These are phyloP conservation scores for Ascochyta clinopodiicola DNA, from an alignment of 2,329 filamentous ascomycete species.

Conservation along the genomic window DNA sequence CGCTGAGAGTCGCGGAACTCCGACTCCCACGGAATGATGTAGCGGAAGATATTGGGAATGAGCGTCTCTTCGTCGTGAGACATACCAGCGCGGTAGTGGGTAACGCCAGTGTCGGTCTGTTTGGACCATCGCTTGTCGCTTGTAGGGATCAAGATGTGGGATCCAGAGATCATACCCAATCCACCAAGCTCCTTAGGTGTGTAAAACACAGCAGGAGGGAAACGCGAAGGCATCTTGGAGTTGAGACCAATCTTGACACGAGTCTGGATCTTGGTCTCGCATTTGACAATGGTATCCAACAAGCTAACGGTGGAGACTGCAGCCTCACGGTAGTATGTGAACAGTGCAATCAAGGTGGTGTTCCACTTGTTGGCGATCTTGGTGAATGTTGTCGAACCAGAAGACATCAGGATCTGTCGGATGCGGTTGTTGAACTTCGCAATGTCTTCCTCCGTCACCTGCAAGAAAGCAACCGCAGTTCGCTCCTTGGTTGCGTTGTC, in stretches of 20 bases:
- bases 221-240: conserved; percentile 99
- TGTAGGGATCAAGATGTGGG: conserved; percentile 94
- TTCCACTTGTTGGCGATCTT: conserved; percentile 99
- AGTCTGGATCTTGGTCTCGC: conserved; percentile 99
- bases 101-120: conserved; percentile 96
- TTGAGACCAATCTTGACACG: conserved; percentile 98
- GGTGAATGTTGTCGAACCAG: conserved; percentile 98
- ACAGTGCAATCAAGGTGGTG: conserved; percentile 92
- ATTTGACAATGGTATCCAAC: conserved; percentile 97
- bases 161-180: conserved; percentile 98
- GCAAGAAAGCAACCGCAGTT: conserved; percentile 95
- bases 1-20: conserved; percentile 99
- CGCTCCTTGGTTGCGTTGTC: conserved; percentile 97
- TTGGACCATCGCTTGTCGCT: conserved; percentile 99
- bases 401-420: conserved; percentile 98
- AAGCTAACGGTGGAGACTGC: conserved; percentile 94
- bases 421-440: conserved; percentile 99
- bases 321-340: conserved; percentile 98
- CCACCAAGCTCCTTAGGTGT: conserved; percentile 97
- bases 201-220: conserved; percentile 97
- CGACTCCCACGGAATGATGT: conserved; percentile 98
- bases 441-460: conserved; percentile 97
- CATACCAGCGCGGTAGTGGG: conserved; percentile 97
- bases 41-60: conserved; percentile 98
- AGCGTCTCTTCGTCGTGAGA: conserved; percentile 96